A percentile compares a stretch with the other conserved stretches of the same genome.
Conservation (phyloP, 2,329 filamentous ascomycete genomes). For the Colletotrichum tropicale region DNA sequence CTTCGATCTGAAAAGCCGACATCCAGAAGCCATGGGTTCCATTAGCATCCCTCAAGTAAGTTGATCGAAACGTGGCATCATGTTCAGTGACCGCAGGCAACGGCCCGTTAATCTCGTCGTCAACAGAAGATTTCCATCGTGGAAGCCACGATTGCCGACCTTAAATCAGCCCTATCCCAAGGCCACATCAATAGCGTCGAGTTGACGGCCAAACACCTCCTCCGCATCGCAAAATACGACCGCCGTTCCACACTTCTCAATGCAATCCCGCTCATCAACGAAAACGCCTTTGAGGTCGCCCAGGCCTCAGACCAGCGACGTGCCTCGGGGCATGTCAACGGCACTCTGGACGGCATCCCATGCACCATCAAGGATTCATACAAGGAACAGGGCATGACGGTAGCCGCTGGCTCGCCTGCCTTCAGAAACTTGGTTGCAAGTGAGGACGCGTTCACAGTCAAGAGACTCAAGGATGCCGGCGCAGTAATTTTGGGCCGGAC, state of each 20-base stretch:
- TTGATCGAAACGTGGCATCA: background rate
- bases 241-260: conserved; percentile 27
- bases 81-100: background rate
- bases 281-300: conserved; percentile 27
- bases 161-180: conserved; percentile 23
- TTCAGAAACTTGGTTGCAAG: conserved; percentile 53
- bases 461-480: conserved; percentile 51
- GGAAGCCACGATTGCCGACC: conserved; percentile 28
- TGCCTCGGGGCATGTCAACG: background rate
- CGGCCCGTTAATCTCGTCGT: background rate
- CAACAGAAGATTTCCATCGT: conserved; percentile 25
- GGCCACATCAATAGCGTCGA: conserved; percentile 28
- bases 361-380: conserved; percentile 64
- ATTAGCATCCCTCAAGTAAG: background rate
- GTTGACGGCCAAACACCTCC: conserved; percentile 28
- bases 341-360: conserved; percentile 58
- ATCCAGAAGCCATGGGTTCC: background rate
- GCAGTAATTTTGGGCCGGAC: conserved; percentile 56
- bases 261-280: conserved; percentile 29
- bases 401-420: conserved; percentile 58
- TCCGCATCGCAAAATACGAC: conserved; percentile 30
- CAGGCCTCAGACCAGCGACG: conserved; percentile 30
- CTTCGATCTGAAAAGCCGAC: background rate
- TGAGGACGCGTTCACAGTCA: conserved; percentile 56
- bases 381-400: conserved; percentile 56